phyloP scores from a whole-genome alignment of 176 grass and related monocot genomes.

The Secale cereale region DNA sequence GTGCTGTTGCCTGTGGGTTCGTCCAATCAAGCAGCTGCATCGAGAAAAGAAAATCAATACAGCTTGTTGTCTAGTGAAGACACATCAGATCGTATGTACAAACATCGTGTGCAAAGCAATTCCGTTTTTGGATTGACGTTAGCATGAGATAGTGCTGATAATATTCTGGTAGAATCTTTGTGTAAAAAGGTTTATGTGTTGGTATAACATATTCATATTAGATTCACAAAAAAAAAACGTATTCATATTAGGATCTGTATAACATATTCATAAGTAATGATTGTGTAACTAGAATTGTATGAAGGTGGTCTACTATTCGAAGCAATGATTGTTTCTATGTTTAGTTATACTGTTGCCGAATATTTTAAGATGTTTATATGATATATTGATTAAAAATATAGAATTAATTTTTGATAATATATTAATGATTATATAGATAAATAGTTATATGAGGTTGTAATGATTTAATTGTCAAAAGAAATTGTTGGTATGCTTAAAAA shows the following conservation, averaged over 20 bases:
- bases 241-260: background rate
- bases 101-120: no score
- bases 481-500: background rate
- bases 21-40: no score
- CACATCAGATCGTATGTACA: no score
- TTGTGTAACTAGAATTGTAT: background rate
- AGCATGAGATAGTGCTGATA: background rate
- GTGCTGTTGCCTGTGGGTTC: no score
- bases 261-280: background rate
- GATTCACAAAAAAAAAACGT: no score
- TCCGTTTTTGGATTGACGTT: background rate
- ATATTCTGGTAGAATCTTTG: background rate
- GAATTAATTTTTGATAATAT: background rate
- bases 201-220: background rate
- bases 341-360: background rate
- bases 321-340: background rate
- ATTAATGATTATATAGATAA: background rate
- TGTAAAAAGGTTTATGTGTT: background rate
- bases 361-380: background rate
- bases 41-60: no score
- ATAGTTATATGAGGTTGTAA: background rate
- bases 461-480: background rate
- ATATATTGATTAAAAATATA: background rate
- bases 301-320: background rate
- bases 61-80: no score